Percentiles rank a stretch among this genome's conserved stretches.
Evolutionary conservation across 2,329 filamentous ascomycete genomes (phyloP).

Genomic region (Tolypocladium tropicale): DNA sequence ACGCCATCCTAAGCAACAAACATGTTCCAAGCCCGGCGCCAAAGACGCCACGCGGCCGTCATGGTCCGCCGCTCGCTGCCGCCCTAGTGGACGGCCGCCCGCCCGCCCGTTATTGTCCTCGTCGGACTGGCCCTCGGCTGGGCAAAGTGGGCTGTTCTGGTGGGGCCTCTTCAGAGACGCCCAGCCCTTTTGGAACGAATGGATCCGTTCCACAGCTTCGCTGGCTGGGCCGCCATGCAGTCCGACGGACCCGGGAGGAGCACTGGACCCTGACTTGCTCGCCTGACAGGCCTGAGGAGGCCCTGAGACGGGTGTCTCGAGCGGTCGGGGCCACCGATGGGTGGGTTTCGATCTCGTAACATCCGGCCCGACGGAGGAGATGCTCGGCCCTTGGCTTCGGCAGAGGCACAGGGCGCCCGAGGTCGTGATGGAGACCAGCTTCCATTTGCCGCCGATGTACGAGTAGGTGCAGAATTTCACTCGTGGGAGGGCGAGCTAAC

Average conservation of each 20-base stretch:
- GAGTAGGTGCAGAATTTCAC: too few relatives aligned
- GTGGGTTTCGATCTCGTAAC: neutral
- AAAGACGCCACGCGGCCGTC: neutral
- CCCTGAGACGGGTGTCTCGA: neutral
- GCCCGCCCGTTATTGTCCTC: neutral
- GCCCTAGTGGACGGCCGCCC: neutral
- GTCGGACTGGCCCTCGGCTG: neutral
- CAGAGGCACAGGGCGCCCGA: neutral
- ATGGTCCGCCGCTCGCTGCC: neutral
- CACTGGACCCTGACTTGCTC: neutral
- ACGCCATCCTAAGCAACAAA: neutral
- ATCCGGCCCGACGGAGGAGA: neutral
- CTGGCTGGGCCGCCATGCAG: neutral
- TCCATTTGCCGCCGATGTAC: neutral
- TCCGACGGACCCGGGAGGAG: neutral
- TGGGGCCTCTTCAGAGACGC: neutral
- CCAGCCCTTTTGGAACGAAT: constrained; percentile 7
- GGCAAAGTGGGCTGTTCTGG: neutral
- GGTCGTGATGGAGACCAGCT: neutral
- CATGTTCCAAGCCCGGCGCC: neutral
- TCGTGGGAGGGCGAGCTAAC: too few relatives aligned
- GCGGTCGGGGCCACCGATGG: neutral
- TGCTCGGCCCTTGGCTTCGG: neutral
- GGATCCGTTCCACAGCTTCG: constrained; percentile 4
- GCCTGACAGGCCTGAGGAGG: neutral